Conservation (phyloP, 2,329 filamentous ascomycete genomes). For the Aspergillus fructus region DNA sequence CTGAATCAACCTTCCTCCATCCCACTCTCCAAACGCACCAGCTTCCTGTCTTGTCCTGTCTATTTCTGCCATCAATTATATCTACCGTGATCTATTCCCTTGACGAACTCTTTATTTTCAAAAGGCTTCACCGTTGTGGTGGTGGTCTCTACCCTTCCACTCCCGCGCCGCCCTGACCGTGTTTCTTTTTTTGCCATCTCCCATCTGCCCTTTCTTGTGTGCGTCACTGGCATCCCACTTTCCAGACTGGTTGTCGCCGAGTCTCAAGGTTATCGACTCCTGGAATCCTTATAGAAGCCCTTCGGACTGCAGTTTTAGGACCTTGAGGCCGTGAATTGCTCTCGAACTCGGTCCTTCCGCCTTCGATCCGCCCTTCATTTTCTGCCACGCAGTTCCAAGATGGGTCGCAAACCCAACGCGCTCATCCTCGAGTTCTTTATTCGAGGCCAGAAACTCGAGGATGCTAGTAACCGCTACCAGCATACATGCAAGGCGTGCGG, state of each 20-base stretch:
- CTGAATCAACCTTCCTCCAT: constrained; percentile 24
- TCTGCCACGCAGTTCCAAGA: constrained; percentile 41
- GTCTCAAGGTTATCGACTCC: neutral
- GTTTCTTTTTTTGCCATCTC: constrained; percentile 22
- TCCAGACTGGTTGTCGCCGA: neutral
- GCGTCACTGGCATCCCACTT: constrained; percentile 9
- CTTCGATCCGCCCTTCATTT: constrained; percentile 17
- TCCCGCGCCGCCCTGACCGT: neutral
- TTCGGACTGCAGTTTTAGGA: neutral
- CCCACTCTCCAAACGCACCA: constrained; percentile 16
- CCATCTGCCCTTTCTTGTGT: constrained; percentile 15
- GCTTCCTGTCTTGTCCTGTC: constrained; percentile 7
- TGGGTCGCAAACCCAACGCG: constrained; percentile 82
- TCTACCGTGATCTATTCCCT: neutral
- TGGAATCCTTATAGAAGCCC: neutral
- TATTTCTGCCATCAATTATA: constrained; percentile 4
- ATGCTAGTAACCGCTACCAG: constrained; percentile 87
- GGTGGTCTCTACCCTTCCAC: constrained; percentile 8
- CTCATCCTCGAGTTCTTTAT: constrained; percentile 87
- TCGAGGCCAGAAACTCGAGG: constrained; percentile 79
- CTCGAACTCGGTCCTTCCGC: constrained; percentile 1
- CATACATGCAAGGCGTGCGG: constrained; percentile 88
- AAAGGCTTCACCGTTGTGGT: constrained; percentile 4
- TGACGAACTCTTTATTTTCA: neutral
- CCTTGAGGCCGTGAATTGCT: neutral